Evolutionary conservation across 306 rosid genomes (phyloP), one percentile per base, ranked within the genome.

Genomic region (Medicago arabica): DNA sequence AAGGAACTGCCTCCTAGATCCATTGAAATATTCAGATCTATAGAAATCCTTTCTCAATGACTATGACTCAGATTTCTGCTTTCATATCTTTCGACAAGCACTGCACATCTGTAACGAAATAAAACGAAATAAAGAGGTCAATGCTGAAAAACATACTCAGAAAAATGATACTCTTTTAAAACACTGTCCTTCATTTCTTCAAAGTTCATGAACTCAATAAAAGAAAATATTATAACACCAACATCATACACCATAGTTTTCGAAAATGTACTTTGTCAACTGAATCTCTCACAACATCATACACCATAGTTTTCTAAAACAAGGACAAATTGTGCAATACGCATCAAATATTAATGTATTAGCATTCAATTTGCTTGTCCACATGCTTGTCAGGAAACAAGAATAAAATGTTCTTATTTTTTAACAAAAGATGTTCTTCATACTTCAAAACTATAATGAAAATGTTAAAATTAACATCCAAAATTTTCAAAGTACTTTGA

Each of bases 1-100:
- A 85, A 88, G 78, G 85, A 78, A 72, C 89, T 72, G 63, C 86
- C 86, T 72, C 93, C 90, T 17, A 85, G 92, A 86, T 94, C 90
- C 97, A 92, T 88, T 17, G 49, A 58, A 66, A 62, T 53, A 78
- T 77, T 66, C 72, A 63, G 84, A 78, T 84, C 71, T 67, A 64
- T 59, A 34, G 53, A 75, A 50, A 17, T 67, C 71, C 71, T 63
- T 79, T 80, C 77, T 75, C 59, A 67, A 53, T 59, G 43, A 83
- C 21, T 17, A 49, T 31, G 67, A 38, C 51, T 77, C 47, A 65
- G 8, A 78, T 63, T 62, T 84, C 72, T 63, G 28, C 82, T 54
- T 49, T 23, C 81, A 76, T 58, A 38, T 66, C 49, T 80, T 71
- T 74, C 54, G 3, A 25, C 23, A 68, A 41, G 59, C 51, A 57